Percentiles rank a stretch among this genome's conserved stretches.
phyloP scores from a whole-genome alignment of 2,329 filamentous ascomycete species.

The Phyllosticta citribraziliensis region DNA sequence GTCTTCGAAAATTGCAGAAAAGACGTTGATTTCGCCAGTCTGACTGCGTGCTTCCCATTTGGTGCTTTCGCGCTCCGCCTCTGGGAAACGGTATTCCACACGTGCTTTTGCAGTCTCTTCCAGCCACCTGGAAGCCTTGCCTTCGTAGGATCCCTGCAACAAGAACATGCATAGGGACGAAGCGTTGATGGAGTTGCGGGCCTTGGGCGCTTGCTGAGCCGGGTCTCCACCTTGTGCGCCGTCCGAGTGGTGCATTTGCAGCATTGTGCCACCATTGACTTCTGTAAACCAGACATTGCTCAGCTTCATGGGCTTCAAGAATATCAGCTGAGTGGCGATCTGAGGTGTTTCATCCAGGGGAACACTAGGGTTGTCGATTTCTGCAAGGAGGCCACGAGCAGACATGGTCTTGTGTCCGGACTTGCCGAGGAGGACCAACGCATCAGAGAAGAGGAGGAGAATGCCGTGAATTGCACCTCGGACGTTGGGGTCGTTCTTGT shows the following conservation, averaged over 20 bases:
- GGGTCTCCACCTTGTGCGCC: constrained; percentile 24
- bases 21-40: constrained; percentile 43
- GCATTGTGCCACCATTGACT: constrained; percentile 17
- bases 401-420: constrained; percentile 51
- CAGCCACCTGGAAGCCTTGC: constrained; percentile 62
- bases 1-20: constrained; percentile 65
- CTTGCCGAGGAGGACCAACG: constrained; percentile 67
- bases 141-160: constrained; percentile 66
- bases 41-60: constrained; percentile 70
- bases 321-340: constrained; percentile 51
- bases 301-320: constrained; percentile 62
- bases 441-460: constrained; percentile 77
- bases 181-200: constrained; percentile 9
- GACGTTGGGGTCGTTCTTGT: constrained; percentile 37
- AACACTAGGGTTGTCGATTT: constrained; percentile 71
- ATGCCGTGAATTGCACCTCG: constrained; percentile 48
- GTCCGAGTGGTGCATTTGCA: constrained; percentile 32
- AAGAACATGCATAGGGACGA: constrained; percentile 41
- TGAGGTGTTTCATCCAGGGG: constrained; percentile 14
- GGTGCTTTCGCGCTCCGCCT: constrained; percentile 69
- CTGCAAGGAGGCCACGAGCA: constrained; percentile 69
- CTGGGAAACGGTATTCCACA: constrained; percentile 75
- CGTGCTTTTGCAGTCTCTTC: constrained; percentile 83
- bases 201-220: constrained; percentile 17
- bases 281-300: constrained; percentile 65